These are phyloP conservation scores for Gastrolobium villosum DNA, from an alignment of 306 rosid genomes.

Conservation along the genomic window DNA sequence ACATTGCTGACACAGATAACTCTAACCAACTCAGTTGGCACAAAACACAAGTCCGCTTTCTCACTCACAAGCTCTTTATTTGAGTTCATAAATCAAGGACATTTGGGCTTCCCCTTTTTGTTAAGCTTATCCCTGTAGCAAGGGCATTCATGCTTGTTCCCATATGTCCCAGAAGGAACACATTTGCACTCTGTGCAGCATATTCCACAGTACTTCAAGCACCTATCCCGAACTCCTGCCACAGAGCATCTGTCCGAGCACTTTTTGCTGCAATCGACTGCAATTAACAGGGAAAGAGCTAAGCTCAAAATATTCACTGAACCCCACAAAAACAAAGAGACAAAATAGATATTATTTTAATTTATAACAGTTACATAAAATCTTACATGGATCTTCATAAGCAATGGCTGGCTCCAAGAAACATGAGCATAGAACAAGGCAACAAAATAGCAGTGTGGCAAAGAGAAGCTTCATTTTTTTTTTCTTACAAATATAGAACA, in stretches of 20 bases:
- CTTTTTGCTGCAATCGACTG: slow-evolving; percentile 59
- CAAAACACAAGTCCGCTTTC: neutral
- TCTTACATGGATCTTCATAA: slow-evolving; percentile 52
- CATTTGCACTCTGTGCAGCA: slow-evolving; percentile 80
- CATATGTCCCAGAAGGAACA: slow-evolving; percentile 85
- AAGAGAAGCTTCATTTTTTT: slow-evolving; percentile 59
- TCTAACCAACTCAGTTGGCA: neutral
- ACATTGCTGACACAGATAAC: slow-evolving; percentile 12
- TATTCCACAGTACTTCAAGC: slow-evolving; percentile 74
- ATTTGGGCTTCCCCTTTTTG: slow-evolving; percentile 72
- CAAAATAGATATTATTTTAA: neutral
- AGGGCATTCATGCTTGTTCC: slow-evolving; percentile 86
- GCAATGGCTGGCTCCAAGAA: slow-evolving; percentile 55
- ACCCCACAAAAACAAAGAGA: neutral
- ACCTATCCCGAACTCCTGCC: slow-evolving; percentile 71
- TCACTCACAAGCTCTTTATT: neutral
- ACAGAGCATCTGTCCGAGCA: slow-evolving; percentile 64
- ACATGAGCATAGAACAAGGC: slow-evolving; percentile 61
- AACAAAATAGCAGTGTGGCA: slow-evolving; percentile 53
- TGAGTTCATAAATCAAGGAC: slow-evolving; percentile 59
- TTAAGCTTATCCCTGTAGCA: slow-evolving; percentile 77
- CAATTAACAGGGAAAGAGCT: neutral
- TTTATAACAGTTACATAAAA: neutral
- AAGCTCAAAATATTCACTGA: neutral
- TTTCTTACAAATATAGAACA: neutral